phyloP scores from a whole-genome alignment of 306 rosid species.

The Senna tora region DNA sequence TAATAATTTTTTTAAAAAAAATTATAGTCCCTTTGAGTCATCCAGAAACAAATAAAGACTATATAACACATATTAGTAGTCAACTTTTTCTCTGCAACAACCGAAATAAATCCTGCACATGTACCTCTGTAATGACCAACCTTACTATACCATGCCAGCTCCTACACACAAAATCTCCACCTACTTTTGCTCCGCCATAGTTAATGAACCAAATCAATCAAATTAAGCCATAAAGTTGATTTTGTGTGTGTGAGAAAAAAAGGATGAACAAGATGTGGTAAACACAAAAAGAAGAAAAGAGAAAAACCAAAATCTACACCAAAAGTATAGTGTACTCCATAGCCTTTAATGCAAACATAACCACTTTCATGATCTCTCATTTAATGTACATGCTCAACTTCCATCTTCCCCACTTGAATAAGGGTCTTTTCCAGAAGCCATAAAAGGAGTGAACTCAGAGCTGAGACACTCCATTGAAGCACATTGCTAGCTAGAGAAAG shows the following conservation, averaged over 20 bases:
- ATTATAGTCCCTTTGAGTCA: neutral
- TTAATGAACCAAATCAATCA: slow-evolving; percentile 33
- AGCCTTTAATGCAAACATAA: slow-evolving; percentile 35
- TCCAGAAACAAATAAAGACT: neutral
- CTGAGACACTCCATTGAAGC: slow-evolving; percentile 32
- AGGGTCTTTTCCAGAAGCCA: slow-evolving; percentile 40
- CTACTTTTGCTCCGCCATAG: slow-evolving; percentile 35
- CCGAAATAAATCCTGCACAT: slow-evolving; percentile 74
- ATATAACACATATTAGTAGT: neutral
- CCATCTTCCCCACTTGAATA: slow-evolving; percentile 73
- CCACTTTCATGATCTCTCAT: slow-evolving; percentile 47
- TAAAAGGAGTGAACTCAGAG: slow-evolving; percentile 39
- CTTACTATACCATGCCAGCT: slow-evolving; percentile 30
- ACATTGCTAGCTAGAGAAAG: slow-evolving; percentile 28
- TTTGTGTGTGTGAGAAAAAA: neutral
- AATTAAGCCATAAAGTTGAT: slow-evolving; percentile 12
- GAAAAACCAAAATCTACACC: neutral
- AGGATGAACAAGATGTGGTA: neutral
- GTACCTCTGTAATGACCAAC: slow-evolving; percentile 36
- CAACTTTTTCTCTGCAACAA: slow-evolving; percentile 44
- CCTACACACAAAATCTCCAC: slow-evolving; percentile 35
- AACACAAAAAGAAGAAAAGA: slow-evolving; percentile 2
- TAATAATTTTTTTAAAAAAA: neutral
- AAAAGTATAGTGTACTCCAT: neutral
- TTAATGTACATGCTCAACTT: slow-evolving; percentile 62